Evolutionary conservation across 2,329 filamentous ascomycete species (phyloP).

Genomic region (Aspergillus tamarii): DNA sequence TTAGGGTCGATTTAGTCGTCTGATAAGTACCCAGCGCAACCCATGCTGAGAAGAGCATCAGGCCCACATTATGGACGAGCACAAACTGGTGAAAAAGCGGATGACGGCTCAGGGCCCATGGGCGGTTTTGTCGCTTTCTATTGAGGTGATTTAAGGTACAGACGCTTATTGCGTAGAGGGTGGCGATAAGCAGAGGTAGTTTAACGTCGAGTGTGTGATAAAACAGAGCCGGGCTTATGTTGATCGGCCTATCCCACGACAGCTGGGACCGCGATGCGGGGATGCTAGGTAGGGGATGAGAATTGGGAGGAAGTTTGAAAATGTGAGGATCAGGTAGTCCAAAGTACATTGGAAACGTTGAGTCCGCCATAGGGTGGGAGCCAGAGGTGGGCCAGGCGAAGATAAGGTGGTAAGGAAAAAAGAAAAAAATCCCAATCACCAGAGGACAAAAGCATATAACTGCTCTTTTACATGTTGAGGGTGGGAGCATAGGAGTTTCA

Average conservation of each 20-base stretch:
- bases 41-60: neutral
- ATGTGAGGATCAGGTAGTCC: neutral
- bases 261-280: neutral
- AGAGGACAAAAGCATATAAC: neutral
- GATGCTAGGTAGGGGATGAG: neutral
- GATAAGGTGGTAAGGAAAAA: neutral
- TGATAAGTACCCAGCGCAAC: neutral
- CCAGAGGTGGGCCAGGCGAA: neutral
- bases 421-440: neutral
- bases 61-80: neutral
- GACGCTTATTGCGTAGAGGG: neutral
- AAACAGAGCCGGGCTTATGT: neutral
- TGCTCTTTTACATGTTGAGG: neutral
- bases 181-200: neutral
- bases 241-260: neutral
- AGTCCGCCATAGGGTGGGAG: neutral
- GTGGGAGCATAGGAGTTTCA: neutral
- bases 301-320: neutral
- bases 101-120: neutral
- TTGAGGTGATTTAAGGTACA: neutral
- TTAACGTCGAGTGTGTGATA: neutral
- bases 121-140: neutral
- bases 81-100: neutral
- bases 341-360: neutral
- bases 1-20: neutral